phyloP scores from a whole-genome alignment of 177 flowering plant genomes.

The Vitis hybrid region DNA sequence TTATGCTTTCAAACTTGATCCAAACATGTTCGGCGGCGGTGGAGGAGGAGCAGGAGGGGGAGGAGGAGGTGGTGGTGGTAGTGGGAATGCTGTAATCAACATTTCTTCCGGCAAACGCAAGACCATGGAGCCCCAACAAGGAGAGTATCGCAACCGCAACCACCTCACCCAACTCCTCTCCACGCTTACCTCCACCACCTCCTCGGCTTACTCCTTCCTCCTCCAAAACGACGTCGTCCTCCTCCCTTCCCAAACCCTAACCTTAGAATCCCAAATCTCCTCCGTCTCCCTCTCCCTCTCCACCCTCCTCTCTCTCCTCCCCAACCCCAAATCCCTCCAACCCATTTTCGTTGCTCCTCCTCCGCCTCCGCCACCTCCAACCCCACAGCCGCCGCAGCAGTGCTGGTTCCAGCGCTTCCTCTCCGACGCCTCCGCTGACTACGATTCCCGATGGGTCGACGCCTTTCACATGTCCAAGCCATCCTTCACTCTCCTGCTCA shows the following conservation, averaged over 20 bases:
- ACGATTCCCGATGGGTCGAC: conserved; percentile 47
- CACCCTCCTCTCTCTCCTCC: conserved; percentile 34
- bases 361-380: conserved; percentile 15
- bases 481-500: conserved; percentile 52
- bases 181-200: conserved; percentile 37
- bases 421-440: conserved; percentile 18
- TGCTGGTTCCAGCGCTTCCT: conserved; percentile 9
- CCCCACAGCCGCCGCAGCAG: conserved; percentile 12
- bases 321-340: conserved; percentile 9
- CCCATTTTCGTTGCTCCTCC: conserved; percentile 9
- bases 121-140: conserved; percentile 4
- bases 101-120: conserved; percentile 17
- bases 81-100: not conserved
- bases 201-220: conserved; percentile 53
- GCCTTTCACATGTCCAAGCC: conserved; percentile 54
- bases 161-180: conserved; percentile 31
- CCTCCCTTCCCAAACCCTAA: conserved; percentile 58
- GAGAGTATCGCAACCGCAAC: conserved; percentile 1
- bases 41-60: no score
- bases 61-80: not conserved
- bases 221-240: conserved; percentile 54
- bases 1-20: not conserved
- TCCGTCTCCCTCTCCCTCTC: conserved; percentile 40
- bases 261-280: conserved; percentile 46
- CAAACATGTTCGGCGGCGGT: conserved; percentile 13